Percentiles rank a stretch among this genome's conserved stretches.
Evolutionary conservation across 2,329 filamentous ascomycete genomes (phyloP).

Genomic region (Neospermospora avenae): DNA sequence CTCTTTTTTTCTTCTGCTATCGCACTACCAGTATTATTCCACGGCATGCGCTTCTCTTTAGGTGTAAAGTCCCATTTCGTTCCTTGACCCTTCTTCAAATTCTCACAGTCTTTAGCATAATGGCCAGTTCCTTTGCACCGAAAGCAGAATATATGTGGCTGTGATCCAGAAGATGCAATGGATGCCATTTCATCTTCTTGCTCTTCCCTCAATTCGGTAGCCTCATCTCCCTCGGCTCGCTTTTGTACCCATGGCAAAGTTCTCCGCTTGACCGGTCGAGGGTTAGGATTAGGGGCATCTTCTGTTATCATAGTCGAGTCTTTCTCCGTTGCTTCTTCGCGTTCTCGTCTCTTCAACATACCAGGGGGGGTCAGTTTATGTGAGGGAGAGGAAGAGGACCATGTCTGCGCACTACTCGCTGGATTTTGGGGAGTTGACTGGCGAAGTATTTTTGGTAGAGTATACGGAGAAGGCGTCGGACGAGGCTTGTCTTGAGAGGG

Average conservation of each 20-base stretch:
- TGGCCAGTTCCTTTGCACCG: conserved; percentile 25
- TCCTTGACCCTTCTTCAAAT: conserved; percentile 19
- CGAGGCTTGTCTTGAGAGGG: conserved; percentile 39
- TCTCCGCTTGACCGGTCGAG: conserved; percentile 38
- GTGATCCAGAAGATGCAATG: conserved; percentile 17
- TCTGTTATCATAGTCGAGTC: background rate
- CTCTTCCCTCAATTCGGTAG: conserved; percentile 21
- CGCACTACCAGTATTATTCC: conserved; percentile 72
- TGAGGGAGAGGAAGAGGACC: conserved; percentile 45
- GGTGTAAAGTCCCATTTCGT: conserved; percentile 37
- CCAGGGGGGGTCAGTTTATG: conserved; percentile 38
- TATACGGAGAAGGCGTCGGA: conserved; percentile 17
- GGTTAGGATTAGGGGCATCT: conserved; percentile 19
- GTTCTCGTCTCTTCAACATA: conserved; percentile 15
- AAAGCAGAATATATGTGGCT: conserved; percentile 19
- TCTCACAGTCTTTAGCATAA: conserved; percentile 19
- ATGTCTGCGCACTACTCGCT: conserved; percentile 34
- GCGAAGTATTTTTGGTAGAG: conserved; percentile 10
- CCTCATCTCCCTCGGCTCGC: conserved; percentile 34
- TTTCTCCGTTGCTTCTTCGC: conserved; percentile 5
- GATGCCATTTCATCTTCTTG: conserved; percentile 14
- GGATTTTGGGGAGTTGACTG: conserved; percentile 15
- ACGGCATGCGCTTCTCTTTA: conserved; percentile 46
- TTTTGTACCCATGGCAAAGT: conserved; percentile 33
- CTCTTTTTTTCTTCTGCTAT: conserved; percentile 78